These are phyloP conservation scores for Boechera stricta DNA, from an alignment of 345 rosid genomes.

Conservation along the genomic window DNA sequence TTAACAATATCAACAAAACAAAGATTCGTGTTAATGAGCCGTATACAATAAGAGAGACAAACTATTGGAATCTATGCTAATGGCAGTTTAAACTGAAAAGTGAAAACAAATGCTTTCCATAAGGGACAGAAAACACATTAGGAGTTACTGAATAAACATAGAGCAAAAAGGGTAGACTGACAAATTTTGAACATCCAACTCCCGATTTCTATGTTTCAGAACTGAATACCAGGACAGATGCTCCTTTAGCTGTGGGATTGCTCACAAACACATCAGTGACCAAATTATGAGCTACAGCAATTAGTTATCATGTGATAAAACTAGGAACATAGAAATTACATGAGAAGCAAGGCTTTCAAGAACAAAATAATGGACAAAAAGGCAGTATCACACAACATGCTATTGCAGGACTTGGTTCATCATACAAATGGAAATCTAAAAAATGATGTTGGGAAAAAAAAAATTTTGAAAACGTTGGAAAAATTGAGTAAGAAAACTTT, in stretches of 20 bases:
- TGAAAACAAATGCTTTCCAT: conserved; percentile 28
- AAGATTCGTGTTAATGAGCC: conserved; percentile 52
- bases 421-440: conserved; percentile 30
- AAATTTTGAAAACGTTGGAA: conserved; percentile 10
- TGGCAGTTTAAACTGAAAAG: conserved; percentile 20
- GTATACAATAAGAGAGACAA: conserved; percentile 36
- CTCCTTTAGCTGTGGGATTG: conserved; percentile 36
- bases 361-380: not conserved
- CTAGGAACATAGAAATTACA: conserved; percentile 3
- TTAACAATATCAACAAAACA: conserved; percentile 57
- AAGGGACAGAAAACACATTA: conserved; percentile 22
- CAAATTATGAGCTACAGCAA: conserved; percentile 10
- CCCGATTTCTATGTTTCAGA: conserved; percentile 15
- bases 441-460: not conserved
- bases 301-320: conserved; percentile 31
- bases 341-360: not conserved
- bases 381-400: conserved; percentile 19
- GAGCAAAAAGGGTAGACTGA: conserved; percentile 8
- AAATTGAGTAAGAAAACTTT: conserved; percentile 11
- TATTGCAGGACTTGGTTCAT: conserved; percentile 11
- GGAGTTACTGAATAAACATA: not conserved
- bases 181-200: conserved; percentile 18
- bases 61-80: not conserved
- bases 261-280: conserved; percentile 38
- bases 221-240: conserved; percentile 36